These are phyloP conservation scores for Boletus rufocinnamomeus DNA, from an alignment of 768 basidiomycete species.

Conservation along the genomic window DNA sequence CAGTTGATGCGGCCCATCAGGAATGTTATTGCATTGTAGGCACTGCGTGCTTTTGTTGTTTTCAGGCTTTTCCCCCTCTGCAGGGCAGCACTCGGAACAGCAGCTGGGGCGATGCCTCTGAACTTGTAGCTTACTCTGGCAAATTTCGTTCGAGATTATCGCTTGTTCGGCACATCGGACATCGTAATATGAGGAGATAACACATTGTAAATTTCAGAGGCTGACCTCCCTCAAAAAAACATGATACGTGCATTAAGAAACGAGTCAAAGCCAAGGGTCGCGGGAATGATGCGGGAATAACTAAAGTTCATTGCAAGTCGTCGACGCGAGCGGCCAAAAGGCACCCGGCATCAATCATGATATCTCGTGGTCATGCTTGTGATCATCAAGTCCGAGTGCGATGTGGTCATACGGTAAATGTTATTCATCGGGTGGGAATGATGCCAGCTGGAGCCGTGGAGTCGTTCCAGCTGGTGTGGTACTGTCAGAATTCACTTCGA, in stretches of 20 bases:
- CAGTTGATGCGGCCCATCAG: too few relatives aligned
- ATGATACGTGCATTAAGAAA: neutral
- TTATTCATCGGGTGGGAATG: constrained; percentile 42
- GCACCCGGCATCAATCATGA: too few relatives aligned
- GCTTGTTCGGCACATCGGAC: constrained; percentile 12
- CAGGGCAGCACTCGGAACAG: too few relatives aligned
- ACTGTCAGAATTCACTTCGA: neutral
- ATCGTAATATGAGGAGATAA: constrained; percentile 17
- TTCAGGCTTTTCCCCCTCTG: too few relatives aligned
- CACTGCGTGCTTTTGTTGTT: too few relatives aligned
- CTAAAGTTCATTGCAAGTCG: neutral
- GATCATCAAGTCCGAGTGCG: constrained; percentile 1
- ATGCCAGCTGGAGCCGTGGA: constrained; percentile 27
- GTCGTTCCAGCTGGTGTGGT: neutral
- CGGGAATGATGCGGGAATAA: neutral
- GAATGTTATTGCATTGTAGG: too few relatives aligned
- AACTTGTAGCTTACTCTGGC: too few relatives aligned
- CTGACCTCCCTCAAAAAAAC: too few relatives aligned
- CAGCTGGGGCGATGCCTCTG: too few relatives aligned
- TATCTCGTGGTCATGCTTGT: neutral
- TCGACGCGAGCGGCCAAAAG: neutral
- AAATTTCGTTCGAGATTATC: neutral
- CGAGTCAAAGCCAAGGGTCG: neutral
- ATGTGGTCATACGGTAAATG: constrained; percentile 22
- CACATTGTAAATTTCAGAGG: constrained; percentile 18